phyloP scores from a whole-genome alignment of 2,329 filamentous ascomycete genomes.

The Paramyrothecium sp. region DNA sequence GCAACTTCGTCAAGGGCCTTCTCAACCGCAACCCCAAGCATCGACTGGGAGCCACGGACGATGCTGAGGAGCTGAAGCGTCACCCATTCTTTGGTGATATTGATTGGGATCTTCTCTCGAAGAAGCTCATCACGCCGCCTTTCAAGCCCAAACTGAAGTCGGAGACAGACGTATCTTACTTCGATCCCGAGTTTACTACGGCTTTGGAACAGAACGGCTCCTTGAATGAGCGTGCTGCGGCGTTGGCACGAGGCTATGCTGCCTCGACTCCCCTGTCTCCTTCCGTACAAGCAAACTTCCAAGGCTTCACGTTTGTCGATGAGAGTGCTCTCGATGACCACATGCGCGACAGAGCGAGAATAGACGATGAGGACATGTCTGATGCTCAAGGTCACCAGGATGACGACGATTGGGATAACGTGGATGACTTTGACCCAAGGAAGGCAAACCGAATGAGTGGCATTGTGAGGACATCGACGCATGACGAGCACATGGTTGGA shows the following conservation, averaged over 20 bases:
- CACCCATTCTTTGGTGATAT: slow-evolving; percentile 95
- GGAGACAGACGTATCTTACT: slow-evolving; percentile 95
- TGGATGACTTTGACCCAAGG: slow-evolving; percentile 51
- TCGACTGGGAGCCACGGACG: slow-evolving; percentile 82
- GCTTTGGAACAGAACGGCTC: slow-evolving; percentile 84
- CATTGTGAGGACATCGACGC: slow-evolving; percentile 53
- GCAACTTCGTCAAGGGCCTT: slow-evolving; percentile 97
- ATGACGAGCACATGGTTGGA: slow-evolving; percentile 64
- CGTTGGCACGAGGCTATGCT: slow-evolving; percentile 79
- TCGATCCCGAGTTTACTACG: slow-evolving; percentile 97
- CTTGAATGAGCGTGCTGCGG: slow-evolving; percentile 86
- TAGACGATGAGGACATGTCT: slow-evolving; percentile 60
- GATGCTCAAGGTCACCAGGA: slow-evolving; percentile 43
- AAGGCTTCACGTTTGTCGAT: slow-evolving; percentile 98
- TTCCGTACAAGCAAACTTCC: slow-evolving; percentile 96
- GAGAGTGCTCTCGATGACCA: slow-evolving; percentile 92
- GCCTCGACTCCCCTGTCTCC: slow-evolving; percentile 91
- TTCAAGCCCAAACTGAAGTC: slow-evolving; percentile 98
- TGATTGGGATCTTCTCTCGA: slow-evolving; percentile 83
- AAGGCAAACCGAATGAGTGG: slow-evolving; percentile 63
- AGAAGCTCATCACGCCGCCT: slow-evolving; percentile 90
- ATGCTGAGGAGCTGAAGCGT: slow-evolving; percentile 90
- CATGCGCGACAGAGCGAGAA: slow-evolving; percentile 54
- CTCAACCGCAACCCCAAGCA: slow-evolving; percentile 97
- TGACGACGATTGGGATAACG: slow-evolving; percentile 59